Conservation (phyloP, 148 eudicot genomes). For the Talinum fruticosum region DNA sequence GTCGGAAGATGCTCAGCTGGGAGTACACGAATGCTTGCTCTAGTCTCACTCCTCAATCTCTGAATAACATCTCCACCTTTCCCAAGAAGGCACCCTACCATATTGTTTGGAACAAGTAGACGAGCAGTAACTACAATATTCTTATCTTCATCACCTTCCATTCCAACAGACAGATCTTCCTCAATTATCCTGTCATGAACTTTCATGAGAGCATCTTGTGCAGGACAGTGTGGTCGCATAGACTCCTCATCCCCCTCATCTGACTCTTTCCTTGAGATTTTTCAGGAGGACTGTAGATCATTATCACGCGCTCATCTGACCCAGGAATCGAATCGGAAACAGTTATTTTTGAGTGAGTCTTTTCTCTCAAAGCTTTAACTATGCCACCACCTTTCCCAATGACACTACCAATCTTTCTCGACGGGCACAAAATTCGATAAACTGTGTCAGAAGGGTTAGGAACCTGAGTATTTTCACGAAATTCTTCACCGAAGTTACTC, state of each 20-base stretch:
- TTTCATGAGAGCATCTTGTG: slow-evolving; percentile 73
- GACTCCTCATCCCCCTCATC: slow-evolving; percentile 25
- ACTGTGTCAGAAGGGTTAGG: slow-evolving; percentile 57
- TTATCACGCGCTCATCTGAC: slow-evolving; percentile 71
- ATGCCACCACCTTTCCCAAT: slow-evolving; percentile 84
- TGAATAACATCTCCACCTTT: slow-evolving; percentile 78
- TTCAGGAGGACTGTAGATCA: slow-evolving; percentile 54
- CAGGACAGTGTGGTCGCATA: slow-evolving; percentile 57
- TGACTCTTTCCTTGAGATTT: slow-evolving; percentile 21
- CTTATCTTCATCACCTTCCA: slow-evolving; percentile 33
- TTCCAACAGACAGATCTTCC: slow-evolving; percentile 52
- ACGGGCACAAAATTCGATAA: slow-evolving; percentile 66
- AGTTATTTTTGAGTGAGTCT: slow-evolving; percentile 65
- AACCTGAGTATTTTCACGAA: slow-evolving; percentile 33
- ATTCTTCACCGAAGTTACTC: slow-evolving; percentile 33
- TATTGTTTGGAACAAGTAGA: slow-evolving; percentile 66
- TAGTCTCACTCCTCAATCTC: slow-evolving; percentile 68
- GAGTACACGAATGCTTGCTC: slow-evolving; percentile 74
- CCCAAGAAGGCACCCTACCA: slow-evolving; percentile 74
- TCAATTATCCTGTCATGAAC: slow-evolving; percentile 67
- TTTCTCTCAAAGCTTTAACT: slow-evolving; percentile 69
- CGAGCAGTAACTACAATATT: slow-evolving; percentile 50
- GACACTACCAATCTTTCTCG: slow-evolving; percentile 70
- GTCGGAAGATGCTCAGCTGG: slow-evolving; percentile 67
- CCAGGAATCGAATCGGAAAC: slow-evolving; percentile 70